Evolutionary conservation across 495 filamentous ascomycete genomes (phyloP).

Genomic region (Hypoxylon perforatum): DNA sequence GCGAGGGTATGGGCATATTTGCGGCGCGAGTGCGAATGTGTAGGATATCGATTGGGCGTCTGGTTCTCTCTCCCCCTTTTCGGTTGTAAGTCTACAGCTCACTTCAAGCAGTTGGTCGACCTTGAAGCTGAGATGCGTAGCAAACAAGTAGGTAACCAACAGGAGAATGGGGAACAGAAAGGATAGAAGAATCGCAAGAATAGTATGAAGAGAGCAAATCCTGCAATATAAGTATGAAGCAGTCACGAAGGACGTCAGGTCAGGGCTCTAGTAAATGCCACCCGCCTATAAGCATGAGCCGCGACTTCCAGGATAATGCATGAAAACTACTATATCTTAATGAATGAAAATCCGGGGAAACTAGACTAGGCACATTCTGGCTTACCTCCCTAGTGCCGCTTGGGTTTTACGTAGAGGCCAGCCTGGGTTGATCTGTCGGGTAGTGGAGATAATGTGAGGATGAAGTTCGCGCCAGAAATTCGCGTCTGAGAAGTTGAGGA

Average conservation of each 20-base stretch:
- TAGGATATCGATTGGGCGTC: background rate
- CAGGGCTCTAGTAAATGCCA: background rate
- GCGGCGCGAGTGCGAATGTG: background rate
- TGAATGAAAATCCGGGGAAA: slow-evolving; percentile 2
- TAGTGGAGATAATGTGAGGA: slow-evolving; percentile 20
- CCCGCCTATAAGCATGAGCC: background rate
- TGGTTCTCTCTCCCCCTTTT: slow-evolving; percentile 2
- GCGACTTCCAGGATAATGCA: background rate
- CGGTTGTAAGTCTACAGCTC: no score
- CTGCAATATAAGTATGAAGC: no score
- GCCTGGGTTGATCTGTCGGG: no score
- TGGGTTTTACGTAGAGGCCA: background rate
- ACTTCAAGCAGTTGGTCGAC: background rate
- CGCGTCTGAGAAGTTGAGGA: slow-evolving; percentile 5
- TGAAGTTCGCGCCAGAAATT: slow-evolving; percentile 1
- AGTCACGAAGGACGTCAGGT: no score
- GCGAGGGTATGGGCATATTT: slow-evolving; percentile 23
- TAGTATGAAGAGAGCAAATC: background rate
- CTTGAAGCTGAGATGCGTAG: no score
- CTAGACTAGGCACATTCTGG: background rate
- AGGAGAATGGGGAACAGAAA: no score
- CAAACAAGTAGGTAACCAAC: no score
- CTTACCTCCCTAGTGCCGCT: background rate
- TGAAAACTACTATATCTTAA: background rate
- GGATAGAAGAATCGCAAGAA: no score